phyloP scores from a whole-genome alignment of 208 protist species.

The Acanthamoeba sp. region DNA sequence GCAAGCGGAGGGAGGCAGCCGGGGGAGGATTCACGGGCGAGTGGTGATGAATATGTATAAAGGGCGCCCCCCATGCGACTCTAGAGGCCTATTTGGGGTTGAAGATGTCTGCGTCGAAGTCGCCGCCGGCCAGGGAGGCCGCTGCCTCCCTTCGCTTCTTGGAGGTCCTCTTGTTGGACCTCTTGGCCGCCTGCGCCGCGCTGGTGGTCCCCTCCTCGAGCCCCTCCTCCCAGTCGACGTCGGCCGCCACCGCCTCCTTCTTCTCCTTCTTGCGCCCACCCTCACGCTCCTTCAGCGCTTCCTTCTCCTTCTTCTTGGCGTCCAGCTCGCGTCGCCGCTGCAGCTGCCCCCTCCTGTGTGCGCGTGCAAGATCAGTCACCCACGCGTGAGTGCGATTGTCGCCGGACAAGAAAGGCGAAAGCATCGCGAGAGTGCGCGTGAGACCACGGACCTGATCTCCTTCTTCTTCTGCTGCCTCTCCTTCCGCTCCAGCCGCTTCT shows the following conservation, averaged over 20 bases:
- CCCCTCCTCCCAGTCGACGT: neutral
- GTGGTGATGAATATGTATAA: no score
- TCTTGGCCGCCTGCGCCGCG: neutral
- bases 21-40: no score
- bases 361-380: no score
- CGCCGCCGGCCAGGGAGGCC: neutral
- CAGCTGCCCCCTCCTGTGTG: neutral
- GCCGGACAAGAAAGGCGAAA: no score
- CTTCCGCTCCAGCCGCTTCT: slow-evolving; percentile 2
- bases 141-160: neutral
- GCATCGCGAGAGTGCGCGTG: no score
- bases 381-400: no score
- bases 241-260: neutral
- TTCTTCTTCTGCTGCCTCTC: slow-evolving; percentile 33
- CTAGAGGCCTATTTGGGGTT: neutral
- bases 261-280: neutral
- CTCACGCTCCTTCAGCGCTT: neutral
- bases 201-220: neutral
- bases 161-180: neutral
- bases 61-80: no score
- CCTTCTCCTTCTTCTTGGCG: slow-evolving; percentile 39
- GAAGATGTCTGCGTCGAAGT: neutral
- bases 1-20: no score
- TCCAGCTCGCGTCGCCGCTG: neutral
- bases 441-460: neutral